Evolutionary conservation across 73 alveolate genomes (phyloP), one percentile per base, ranked within the genome.

Genomic region (Stentor roeselii): DNA sequence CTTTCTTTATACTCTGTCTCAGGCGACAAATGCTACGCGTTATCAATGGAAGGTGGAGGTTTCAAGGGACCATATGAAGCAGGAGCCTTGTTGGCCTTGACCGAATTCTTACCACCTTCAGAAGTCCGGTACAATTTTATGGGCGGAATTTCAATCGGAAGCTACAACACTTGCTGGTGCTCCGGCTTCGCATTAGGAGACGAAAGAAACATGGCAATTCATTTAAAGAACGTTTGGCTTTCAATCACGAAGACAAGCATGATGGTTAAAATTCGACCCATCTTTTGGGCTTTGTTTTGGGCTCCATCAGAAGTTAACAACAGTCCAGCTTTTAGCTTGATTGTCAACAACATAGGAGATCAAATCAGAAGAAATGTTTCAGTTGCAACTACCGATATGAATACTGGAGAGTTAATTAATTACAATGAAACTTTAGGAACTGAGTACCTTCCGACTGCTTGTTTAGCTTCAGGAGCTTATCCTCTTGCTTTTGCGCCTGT

Each of bases 21-120:
- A n/a, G n/a, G n/a, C n/a, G n/a, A n/a, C n/a, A 83, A 58, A 41
- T 90, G 95, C 59, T 58, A 78, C 32, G 90, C 90, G 42, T 84
- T 90, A 3, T 85, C 82, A 27, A 78, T 90, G 39, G 76, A 76
- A 31, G 96, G 96, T 3, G 96, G 94, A 2, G 96, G 92, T 0
- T 85, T 77, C 76, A 75, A 86, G 59, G 96, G 96, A 3, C 75
- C 94, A 37, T 91, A 78, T 60, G 88, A 91, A 85, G 96, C 87
- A 35, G 96, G 96, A 3, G 96, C 84, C 0, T 37, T 91, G 37
- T 40, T 36, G 34, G 27, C 82, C 1, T n/a, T 39, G 38, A 39
- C 82, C 3, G 85, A 75, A 14, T 35, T 35, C n/a, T 42, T 90
- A 15, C 89, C 84, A 30, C 87, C 92, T 1, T 61, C 58, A 14